Evolutionary conservation across 2,329 filamentous ascomycete species (phyloP).

Genomic region (Tolypocladium amazonense): DNA sequence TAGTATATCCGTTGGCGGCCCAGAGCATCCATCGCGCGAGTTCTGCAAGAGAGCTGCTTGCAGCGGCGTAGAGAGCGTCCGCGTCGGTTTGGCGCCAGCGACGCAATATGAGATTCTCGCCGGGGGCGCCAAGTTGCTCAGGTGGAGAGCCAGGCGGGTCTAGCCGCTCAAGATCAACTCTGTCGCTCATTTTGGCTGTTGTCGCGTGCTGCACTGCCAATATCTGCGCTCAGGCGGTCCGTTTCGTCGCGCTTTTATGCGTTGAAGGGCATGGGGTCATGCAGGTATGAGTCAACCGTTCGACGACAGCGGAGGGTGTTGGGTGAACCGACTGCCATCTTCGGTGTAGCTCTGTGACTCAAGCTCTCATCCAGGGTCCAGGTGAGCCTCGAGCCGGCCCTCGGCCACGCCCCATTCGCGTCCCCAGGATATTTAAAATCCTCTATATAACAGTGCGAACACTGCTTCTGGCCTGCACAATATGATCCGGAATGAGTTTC

Average conservation of each 20-base stretch:
- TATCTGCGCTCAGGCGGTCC: too few relatives aligned
- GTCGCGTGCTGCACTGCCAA: not conserved
- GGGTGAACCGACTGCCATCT: too few relatives aligned
- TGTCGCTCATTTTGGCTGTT: not conserved
- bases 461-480: too few relatives aligned
- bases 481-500: too few relatives aligned
- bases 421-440: too few relatives aligned
- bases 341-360: too few relatives aligned
- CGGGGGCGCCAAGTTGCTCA: not conserved
- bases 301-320: too few relatives aligned
- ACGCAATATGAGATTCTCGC: not conserved
- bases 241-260: too few relatives aligned
- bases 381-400: constrained; percentile 30
- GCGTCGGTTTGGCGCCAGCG: not conserved
- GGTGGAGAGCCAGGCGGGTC: not conserved
- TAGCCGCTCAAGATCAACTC: not conserved
- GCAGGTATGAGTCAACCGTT: too few relatives aligned
- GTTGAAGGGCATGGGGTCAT: too few relatives aligned
- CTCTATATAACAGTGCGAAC: too few relatives aligned
- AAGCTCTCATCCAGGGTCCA: too few relatives aligned
- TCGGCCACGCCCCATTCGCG: constrained; percentile 36
- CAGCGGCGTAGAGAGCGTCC: not conserved
- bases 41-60: not conserved
- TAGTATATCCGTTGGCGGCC: not conserved
- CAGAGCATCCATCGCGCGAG: not conserved